Evolutionary conservation across 2,329 filamentous ascomycete genomes (phyloP), one percentile per base, ranked within the genome.

Genomic region (Dactylellina sp.): DNA sequence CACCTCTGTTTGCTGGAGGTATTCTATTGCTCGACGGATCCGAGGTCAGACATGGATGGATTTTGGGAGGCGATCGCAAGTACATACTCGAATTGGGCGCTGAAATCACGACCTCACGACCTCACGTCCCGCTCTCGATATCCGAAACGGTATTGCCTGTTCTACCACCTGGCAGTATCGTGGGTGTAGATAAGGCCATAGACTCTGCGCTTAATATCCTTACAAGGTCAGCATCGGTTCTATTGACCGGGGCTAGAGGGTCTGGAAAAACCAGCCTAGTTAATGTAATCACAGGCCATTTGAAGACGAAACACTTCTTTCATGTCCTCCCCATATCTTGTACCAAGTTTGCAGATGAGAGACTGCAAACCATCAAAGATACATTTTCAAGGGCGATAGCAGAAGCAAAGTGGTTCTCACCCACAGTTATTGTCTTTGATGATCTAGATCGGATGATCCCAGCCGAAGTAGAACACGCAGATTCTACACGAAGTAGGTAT

Each of bases 391-490:
- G 92, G 14, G 82, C 96, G 1, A 98, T 99, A 80, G 92, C 95
- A 84, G 86, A 88, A 18, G 95, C 95, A 1, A 90, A 91, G 44
- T 99, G 95, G 95, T 93, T 92, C 39, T 92, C 95, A 2, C 89
- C 88, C 75, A 87, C 93, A 0, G 80, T 98, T 1, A 91, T 99
- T 18, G 88, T 99, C 53, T 84, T 99, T 1, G 95, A 99, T 79
- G 95, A 99, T 79, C 83, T 99, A 5, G 95, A 99, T 81, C 92
- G 92, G 79, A 84, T 99, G 0, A 98, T 94, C 79, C 94, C 95
- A 0, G 90, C 89, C 0, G 96, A 99, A 81, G 97, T 93, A 0
- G 95, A 99, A 80, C 85, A 99, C 11, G 92, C 97, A 81, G 93
- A 98, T 77, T 98, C 99, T 79, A 92, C 92, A 16, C 88, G 94